phyloP scores from a whole-genome alignment of 768 basidiomycete genomes.

The Podaxis carcinomalis region DNA sequence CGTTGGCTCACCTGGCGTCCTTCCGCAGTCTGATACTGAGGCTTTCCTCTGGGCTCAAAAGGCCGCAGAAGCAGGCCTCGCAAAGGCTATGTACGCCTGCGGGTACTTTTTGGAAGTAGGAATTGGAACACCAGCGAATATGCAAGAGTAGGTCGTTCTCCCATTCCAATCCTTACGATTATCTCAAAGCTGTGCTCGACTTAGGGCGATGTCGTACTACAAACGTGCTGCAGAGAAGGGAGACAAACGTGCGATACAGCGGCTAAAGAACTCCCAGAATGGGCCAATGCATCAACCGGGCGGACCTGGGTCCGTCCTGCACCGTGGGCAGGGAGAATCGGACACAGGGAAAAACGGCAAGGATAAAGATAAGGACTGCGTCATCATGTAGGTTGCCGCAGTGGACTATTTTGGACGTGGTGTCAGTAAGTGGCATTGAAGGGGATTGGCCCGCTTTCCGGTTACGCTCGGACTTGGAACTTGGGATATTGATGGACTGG shows the following conservation, averaged over 20 bases:
- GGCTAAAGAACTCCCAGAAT: constrained; percentile 61
- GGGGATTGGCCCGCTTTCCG: constrained; percentile 1
- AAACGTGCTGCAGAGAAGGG: constrained; percentile 88
- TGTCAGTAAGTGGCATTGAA: not conserved
- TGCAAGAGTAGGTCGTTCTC: constrained; percentile 52
- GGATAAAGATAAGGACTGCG: constrained; percentile 76
- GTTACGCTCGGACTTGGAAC: not conserved
- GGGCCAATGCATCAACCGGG: constrained; percentile 54
- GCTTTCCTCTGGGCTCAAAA: constrained; percentile 97
- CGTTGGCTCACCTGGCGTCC: constrained; percentile 94
- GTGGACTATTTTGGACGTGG: not conserved
- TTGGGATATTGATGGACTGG: not conserved
- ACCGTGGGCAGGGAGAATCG: constrained; percentile 44
- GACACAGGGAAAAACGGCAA: constrained; percentile 32
- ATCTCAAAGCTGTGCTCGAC: constrained; percentile 11
- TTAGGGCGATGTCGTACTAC: constrained; percentile 76
- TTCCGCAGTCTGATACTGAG: constrained; percentile 98
- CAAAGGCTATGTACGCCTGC: constrained; percentile 96
- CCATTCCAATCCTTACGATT: constrained; percentile 7
- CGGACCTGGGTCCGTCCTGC: constrained; percentile 57
- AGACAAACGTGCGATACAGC: constrained; percentile 88
- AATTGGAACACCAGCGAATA: constrained; percentile 69
- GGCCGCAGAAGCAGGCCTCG: constrained; percentile 86
- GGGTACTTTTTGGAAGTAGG: constrained; percentile 98
- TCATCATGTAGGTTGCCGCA: constrained; percentile 63